These are phyloP conservation scores for Thymus mandschuricus DNA, from an alignment of 257 asterid genomes.

Conservation along the genomic window DNA sequence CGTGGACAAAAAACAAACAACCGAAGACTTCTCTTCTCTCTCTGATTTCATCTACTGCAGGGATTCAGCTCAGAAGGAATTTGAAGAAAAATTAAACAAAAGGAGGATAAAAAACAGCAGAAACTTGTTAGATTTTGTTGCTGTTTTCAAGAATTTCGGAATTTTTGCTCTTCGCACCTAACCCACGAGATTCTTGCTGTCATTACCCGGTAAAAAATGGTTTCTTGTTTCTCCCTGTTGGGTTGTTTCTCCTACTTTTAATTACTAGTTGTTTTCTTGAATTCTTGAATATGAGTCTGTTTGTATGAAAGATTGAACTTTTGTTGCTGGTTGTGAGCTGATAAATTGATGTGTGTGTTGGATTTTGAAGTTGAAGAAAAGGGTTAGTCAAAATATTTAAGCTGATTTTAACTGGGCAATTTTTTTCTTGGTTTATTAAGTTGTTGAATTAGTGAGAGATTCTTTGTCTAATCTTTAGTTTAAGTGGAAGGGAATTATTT, in stretches of 20 bases:
- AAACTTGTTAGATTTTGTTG: neutral
- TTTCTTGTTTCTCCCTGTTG: slow-evolving; percentile 5
- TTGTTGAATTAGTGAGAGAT: neutral
- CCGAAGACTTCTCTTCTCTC: neutral
- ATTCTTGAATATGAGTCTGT: slow-evolving; percentile 7
- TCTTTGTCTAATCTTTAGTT: neutral
- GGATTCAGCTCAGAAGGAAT: neutral
- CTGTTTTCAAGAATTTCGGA: slow-evolving; percentile 16
- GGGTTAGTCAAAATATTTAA: slow-evolving; percentile 7
- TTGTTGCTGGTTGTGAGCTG: neutral
- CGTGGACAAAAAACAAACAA: slow-evolving; percentile 17
- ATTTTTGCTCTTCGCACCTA: slow-evolving; percentile 14
- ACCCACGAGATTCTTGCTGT: slow-evolving; percentile 17
- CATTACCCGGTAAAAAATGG: slow-evolving; percentile 15
- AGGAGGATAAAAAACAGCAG: neutral
- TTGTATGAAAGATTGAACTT: neutral
- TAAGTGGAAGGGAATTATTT: neutral
- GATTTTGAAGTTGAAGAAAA: neutral
- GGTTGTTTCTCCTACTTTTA: neutral
- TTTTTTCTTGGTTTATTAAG: neutral
- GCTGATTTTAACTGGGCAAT: slow-evolving; percentile 9
- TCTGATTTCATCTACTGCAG: neutral
- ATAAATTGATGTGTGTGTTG: neutral
- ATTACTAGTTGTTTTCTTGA: slow-evolving; percentile 12
- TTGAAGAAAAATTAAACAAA: neutral